phyloP scores from a whole-genome alignment of 2,329 filamentous ascomycete species.

The Knoxdaviesia proteae region DNA sequence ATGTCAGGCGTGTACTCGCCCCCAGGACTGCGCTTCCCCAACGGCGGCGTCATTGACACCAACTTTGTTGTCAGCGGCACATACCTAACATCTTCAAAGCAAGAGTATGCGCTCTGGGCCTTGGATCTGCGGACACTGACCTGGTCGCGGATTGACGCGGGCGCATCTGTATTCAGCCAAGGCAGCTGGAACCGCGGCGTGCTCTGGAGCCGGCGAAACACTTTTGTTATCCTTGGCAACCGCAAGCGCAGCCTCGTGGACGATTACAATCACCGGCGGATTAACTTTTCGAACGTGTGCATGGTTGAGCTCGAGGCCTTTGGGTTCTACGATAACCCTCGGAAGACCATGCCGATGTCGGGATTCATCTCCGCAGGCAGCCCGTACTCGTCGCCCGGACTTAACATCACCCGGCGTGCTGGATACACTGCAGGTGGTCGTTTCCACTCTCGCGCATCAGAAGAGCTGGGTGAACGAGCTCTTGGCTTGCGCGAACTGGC shows the following conservation, averaged over 20 bases:
- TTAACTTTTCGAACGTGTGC: slow-evolving; percentile 94
- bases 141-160: slow-evolving; percentile 91
- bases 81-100: slow-evolving; percentile 91
- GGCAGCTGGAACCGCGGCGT: slow-evolving; percentile 96
- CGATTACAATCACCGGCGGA: slow-evolving; percentile 92
- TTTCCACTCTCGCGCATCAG: slow-evolving; percentile 53
- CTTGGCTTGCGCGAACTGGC: slow-evolving; percentile 64
- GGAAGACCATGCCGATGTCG: slow-evolving; percentile 56
- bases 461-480: slow-evolving; percentile 68
- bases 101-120: slow-evolving; percentile 95
- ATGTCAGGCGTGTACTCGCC: slow-evolving; percentile 80
- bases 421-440: slow-evolving; percentile 55
- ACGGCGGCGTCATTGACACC: slow-evolving; percentile 84
- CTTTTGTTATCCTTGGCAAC: slow-evolving; percentile 88
- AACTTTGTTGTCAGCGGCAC: slow-evolving; percentile 96
- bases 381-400: slow-evolving; percentile 36
- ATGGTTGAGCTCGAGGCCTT: slow-evolving; percentile 95
- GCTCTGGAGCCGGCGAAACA: slow-evolving; percentile 80
- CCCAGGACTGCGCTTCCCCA: slow-evolving; percentile 83
- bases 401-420: slow-evolving; percentile 36
- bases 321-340: slow-evolving; percentile 88
- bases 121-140: slow-evolving; percentile 71
- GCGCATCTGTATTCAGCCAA: slow-evolving; percentile 82
- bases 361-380: slow-evolving; percentile 69
- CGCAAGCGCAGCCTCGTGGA: slow-evolving; percentile 85